These are phyloP conservation scores for Jimgerdemannia lactiflua DNA, from an alignment of 192 early-diverging fungal species.

Conservation along the genomic window DNA sequence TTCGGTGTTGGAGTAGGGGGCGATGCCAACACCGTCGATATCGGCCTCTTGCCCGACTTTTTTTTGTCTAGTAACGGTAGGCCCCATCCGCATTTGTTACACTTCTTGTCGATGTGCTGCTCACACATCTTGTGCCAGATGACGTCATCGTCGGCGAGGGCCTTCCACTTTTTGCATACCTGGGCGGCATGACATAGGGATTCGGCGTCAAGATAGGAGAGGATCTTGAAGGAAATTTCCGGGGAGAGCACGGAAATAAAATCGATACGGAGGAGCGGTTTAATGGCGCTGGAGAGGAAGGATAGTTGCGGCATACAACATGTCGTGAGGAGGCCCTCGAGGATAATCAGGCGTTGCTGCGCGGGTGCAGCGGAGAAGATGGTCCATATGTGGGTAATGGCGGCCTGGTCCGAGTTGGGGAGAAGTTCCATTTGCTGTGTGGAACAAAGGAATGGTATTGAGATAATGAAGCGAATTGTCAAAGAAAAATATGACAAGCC, in stretches of 20 bases:
- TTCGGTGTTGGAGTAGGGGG: background rate
- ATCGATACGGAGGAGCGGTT: slow-evolving; percentile 77
- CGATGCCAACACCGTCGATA: background rate
- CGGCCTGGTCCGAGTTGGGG: slow-evolving; percentile 50
- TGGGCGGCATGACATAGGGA: slow-evolving; percentile 91
- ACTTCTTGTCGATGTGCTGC: slow-evolving; percentile 96
- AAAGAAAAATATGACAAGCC: background rate
- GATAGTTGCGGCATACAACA: slow-evolving; percentile 90
- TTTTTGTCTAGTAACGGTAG: slow-evolving; percentile 78
- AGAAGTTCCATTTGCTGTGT: slow-evolving; percentile 55
- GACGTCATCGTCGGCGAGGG: slow-evolving; percentile 84
- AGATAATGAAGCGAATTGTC: background rate
- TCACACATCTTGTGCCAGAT: slow-evolving; percentile 98
- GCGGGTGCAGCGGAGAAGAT: slow-evolving; percentile 66
- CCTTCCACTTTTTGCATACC: slow-evolving; percentile 79
- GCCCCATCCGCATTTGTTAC: slow-evolving; percentile 96
- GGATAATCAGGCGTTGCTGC: slow-evolving; percentile 60
- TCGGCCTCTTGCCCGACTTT: slow-evolving; percentile 4
- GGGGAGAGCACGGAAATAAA: slow-evolving; percentile 72
- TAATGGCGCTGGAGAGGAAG: slow-evolving; percentile 67
- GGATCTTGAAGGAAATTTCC: slow-evolving; percentile 81
- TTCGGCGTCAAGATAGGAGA: slow-evolving; percentile 90
- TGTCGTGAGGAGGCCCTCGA: slow-evolving; percentile 74
- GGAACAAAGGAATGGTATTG: background rate
- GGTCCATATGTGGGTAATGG: slow-evolving; percentile 69